Conservation (phyloP, 2,329 filamentous ascomycete genomes). For the Trichoderma semiorbis region DNA sequence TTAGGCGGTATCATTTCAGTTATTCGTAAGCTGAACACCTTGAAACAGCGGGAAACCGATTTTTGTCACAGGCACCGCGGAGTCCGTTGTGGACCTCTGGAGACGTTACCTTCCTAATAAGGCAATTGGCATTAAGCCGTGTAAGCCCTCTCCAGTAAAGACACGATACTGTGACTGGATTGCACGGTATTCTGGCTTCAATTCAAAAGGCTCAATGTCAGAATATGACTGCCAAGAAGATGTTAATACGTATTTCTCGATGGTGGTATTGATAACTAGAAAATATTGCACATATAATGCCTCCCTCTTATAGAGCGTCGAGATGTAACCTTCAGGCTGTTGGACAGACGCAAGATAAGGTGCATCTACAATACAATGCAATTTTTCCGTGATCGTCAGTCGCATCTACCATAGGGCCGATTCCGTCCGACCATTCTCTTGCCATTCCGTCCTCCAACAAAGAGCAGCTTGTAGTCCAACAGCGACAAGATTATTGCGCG, state of each 20-base stretch:
- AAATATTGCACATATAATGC: not conserved
- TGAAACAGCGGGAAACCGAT: not conserved
- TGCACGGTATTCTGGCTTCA: not conserved
- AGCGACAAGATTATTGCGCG: not conserved
- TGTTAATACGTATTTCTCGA: fast-evolving
- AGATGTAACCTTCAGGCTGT: not conserved
- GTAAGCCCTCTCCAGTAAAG: not conserved
- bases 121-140: not conserved
- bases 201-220: not conserved
- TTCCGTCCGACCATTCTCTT: not conserved
- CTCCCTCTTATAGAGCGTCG: not conserved
- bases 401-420: not conserved
- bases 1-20: not conserved
- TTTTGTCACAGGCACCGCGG: not conserved
- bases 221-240: not conserved
- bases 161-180: not conserved
- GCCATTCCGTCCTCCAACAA: not conserved
- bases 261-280: fast-evolving
- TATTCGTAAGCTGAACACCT: not conserved
- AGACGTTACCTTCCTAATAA: not conserved
- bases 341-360: not conserved
- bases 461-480: not conserved
- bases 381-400: not conserved
- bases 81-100: not conserved
- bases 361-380: not conserved